Base-by-base conservation (phyloP, 371 early-diverging fungal genomes). In the Circinella umbellata region DNA sequence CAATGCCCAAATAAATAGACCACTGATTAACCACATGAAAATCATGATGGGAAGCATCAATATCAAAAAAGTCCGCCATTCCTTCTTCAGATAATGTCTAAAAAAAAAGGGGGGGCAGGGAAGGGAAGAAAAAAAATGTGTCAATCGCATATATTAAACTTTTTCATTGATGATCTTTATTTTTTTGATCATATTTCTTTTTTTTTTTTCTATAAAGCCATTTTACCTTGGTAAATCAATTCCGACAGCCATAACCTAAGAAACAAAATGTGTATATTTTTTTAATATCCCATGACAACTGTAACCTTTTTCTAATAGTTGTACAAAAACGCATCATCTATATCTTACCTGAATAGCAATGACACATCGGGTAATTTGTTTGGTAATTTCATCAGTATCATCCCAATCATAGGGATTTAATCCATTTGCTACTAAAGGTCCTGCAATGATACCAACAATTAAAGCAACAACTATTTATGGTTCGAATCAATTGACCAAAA, bases 41-140 rank as follows among this genome's bases (percentile, higher is more conserved):
- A 90, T 51, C 95, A 96, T 95, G 66, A 95, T 82, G 2, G 98
- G 98, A 11, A 92, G 76, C 53, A 97, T 84, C 65, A 99, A 82
- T 72, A 94, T 86, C n/a, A 88, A 67, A 64, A 98, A 71, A 0
- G 94, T 89, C 38, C 69, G 69, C 82, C 87, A 88, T 71, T 94
- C 91, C 38, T 84, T 86, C 65, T 76, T 76, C 62, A 85, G 54
- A 74, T 76, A 76, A 86, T 75, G 80, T 81, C 92, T 63, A 70
- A 27, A 27, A 27, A 27, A 27, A 27, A 27, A 15, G 42, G 7
- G 34, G n/a, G 61, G 17, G 37, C n/a, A n/a, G n/a, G n/a, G n/a
- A n/a, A n/a, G n/a, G n/a, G n/a, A n/a, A n/a, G 63, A 34, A 36
- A 36, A 36, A n/a, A 36, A 53, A 27, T 51, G 17, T 49, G 51